These are phyloP conservation scores for Alloteropsis semialata DNA, from an alignment of 176 grass and related monocot genomes.

Conservation along the genomic window DNA sequence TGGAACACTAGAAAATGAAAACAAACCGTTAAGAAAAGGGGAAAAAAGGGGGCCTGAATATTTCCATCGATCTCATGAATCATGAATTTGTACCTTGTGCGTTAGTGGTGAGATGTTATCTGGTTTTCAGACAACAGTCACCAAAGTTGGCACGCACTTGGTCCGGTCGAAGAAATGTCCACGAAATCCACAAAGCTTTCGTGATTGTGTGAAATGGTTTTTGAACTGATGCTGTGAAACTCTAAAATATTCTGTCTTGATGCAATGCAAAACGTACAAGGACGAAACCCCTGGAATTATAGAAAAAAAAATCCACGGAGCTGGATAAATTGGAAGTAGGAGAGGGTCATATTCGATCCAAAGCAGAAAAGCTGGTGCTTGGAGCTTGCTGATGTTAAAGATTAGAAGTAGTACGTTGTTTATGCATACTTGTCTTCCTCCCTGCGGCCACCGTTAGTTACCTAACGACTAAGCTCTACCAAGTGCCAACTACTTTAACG, in stretches of 20 bases:
- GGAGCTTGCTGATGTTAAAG: not conserved
- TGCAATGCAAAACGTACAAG: not conserved
- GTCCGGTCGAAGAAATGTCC: not conserved
- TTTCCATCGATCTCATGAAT: not conserved
- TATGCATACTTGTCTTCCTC: not conserved
- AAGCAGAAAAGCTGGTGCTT: not conserved
- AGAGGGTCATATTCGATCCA: not conserved
- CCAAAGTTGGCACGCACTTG: not conserved
- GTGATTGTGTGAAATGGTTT: not conserved
- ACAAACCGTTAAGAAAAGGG: not conserved
- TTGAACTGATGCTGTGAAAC: not conserved
- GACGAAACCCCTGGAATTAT: not conserved
- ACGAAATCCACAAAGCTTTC: not conserved
- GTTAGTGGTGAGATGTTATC: not conserved
- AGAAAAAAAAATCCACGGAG: not conserved
- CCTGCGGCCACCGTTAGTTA: not conserved
- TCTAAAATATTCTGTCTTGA: not conserved
- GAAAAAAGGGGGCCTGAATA: not conserved
- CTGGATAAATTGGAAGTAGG: not conserved
- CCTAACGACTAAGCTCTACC: not conserved
- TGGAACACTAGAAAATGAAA: not conserved
- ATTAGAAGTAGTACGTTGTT: not conserved
- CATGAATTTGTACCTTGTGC: not conserved
- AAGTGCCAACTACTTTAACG: not conserved
- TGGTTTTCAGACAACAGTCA: not conserved